Evolutionary conservation across 192 early-diverging fungal genomes (phyloP).

Genomic region (Coemansia sp.): DNA sequence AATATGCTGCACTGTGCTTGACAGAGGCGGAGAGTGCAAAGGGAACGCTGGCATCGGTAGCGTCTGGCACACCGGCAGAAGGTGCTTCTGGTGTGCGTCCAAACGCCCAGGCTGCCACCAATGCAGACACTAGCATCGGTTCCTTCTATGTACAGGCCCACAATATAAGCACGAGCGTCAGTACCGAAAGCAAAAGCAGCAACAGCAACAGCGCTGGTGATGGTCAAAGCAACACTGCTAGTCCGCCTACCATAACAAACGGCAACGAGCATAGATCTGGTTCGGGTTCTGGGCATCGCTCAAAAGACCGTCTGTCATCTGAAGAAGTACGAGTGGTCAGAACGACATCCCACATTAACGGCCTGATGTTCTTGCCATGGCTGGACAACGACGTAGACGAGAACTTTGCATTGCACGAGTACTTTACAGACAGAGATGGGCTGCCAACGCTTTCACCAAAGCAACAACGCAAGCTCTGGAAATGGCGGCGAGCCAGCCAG

Average conservation of each 20-base stretch:
- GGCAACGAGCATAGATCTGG: neutral
- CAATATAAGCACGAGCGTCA: neutral
- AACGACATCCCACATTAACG: constrained; percentile 70
- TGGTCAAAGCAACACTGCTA: neutral
- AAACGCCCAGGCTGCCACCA: neutral
- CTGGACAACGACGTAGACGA: constrained; percentile 62
- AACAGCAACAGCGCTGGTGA: constrained; percentile 11
- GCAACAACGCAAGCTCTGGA: constrained; percentile 70
- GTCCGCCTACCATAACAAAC: neutral
- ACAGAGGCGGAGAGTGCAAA: constrained; percentile 35
- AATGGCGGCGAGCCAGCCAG: constrained; percentile 80
- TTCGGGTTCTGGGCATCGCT: constrained; percentile 3
- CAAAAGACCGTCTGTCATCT: constrained; percentile 20
- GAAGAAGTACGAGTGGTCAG: constrained; percentile 65
- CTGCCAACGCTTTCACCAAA: constrained; percentile 67
- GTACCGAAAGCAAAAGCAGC: constrained; percentile 8
- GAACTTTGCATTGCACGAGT: constrained; percentile 53
- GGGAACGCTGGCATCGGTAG: neutral
- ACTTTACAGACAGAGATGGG: constrained; percentile 80
- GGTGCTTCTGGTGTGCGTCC: neutral
- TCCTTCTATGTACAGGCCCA: neutral
- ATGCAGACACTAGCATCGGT: neutral
- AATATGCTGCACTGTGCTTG: constrained; percentile 24
- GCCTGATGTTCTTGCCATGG: constrained; percentile 75
- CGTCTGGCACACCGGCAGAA: neutral